These are phyloP conservation scores for Boletus coccyginus DNA, from an alignment of 768 basidiomycete genomes.

Conservation along the genomic window DNA sequence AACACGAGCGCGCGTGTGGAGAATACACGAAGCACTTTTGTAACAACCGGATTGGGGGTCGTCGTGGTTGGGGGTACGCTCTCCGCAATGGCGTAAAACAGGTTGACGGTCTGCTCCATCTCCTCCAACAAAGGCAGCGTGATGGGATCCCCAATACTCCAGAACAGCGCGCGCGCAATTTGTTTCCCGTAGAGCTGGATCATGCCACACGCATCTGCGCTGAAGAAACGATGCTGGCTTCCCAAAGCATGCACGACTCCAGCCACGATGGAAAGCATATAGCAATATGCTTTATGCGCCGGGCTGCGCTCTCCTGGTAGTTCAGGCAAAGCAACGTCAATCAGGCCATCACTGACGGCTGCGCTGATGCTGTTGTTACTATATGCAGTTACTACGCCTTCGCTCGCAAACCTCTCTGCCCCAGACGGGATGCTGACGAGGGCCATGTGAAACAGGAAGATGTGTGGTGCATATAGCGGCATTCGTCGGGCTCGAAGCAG, in stretches of 20 bases:
- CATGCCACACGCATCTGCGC: constrained; percentile 81
- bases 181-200: constrained; percentile 84
- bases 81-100: constrained; percentile 74
- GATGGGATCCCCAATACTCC: constrained; percentile 80
- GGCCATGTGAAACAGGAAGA: constrained; percentile 85
- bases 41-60: constrained; percentile 43
- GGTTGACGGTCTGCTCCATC: constrained; percentile 70
- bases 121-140: constrained; percentile 78
- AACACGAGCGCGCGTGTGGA: constrained; percentile 66
- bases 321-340: constrained; percentile 66
- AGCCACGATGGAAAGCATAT: constrained; percentile 78
- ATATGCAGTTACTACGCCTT: constrained; percentile 78
- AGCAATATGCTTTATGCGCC: constrained; percentile 78
- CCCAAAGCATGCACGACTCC: constrained; percentile 64
- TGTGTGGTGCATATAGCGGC: constrained; percentile 71
- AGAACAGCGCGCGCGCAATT: constrained; percentile 69
- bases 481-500: constrained; percentile 60
- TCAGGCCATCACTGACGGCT: constrained; percentile 70
- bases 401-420: constrained; percentile 83
- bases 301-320: constrained; percentile 75
- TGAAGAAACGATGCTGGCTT: constrained; percentile 72
- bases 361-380: constrained; percentile 77
- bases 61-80: constrained; percentile 29
- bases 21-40: constrained; percentile 67
- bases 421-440: constrained; percentile 72